These are phyloP conservation scores for Plasmodium chabaudi DNA, from an alignment of 169 alveolate species.

Conservation along the genomic window DNA sequence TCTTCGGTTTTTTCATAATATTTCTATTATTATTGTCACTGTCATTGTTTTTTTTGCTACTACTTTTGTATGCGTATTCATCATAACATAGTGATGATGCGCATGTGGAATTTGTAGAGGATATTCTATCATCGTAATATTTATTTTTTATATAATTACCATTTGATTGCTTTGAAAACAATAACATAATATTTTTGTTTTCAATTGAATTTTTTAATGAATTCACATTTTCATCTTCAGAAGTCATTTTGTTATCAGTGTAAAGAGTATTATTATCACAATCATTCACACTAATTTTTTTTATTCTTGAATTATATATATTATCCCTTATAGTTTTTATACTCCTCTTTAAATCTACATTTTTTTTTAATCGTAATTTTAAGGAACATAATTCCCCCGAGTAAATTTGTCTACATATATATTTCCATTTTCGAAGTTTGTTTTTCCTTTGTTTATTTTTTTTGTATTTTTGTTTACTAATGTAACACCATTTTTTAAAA, in stretches of 20 bases:
- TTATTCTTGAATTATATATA: slow-evolving; percentile 8
- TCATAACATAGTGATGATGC: slow-evolving; percentile 34
- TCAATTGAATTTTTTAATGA: background rate
- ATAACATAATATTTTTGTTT: background rate
- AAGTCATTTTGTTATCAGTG: background rate
- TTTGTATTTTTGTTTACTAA: slow-evolving; percentile 9
- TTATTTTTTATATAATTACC: background rate
- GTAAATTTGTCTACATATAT: background rate
- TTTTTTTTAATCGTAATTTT: slow-evolving; percentile 1
- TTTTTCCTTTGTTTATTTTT: slow-evolving; percentile 5
- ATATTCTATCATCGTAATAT: slow-evolving; percentile 6
- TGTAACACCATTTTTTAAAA: slow-evolving; percentile 45
- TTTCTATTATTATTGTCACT: background rate
- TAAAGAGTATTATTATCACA: background rate
- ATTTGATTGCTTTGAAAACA: background rate
- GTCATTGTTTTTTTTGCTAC: background rate
- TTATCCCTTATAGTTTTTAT: slow-evolving; percentile 4
- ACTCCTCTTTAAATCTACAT: slow-evolving; percentile 25
- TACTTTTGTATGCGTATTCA: slow-evolving; percentile 2
- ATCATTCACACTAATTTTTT: background rate
- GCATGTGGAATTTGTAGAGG: slow-evolving; percentile 28
- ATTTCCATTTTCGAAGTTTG: slow-evolving; percentile 17
- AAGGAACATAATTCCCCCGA: background rate
- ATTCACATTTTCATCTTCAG: background rate
- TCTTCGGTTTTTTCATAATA: background rate